phyloP scores from a whole-genome alignment of 441 rosid species.

The Populus hybrid region DNA sequence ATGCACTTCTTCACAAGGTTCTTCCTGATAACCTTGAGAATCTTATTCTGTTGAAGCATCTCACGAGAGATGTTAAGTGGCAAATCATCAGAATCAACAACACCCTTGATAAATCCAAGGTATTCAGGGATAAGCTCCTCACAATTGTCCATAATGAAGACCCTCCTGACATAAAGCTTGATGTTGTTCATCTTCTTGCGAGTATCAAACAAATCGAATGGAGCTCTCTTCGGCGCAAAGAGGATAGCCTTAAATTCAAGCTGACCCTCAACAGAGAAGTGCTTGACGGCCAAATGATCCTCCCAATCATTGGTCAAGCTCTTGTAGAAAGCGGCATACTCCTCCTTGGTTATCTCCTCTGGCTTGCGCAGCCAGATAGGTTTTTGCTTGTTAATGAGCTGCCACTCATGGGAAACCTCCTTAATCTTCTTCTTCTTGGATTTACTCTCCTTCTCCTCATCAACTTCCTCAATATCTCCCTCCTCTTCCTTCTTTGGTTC shows the following conservation, averaged over 20 bases:
- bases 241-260: slow-evolving; percentile 88
- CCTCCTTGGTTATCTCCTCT: slow-evolving; percentile 83
- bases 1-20: slow-evolving; percentile 90
- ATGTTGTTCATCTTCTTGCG: slow-evolving; percentile 88
- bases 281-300: slow-evolving; percentile 82
- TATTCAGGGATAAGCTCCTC: slow-evolving; percentile 84
- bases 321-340: slow-evolving; percentile 88
- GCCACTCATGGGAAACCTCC: slow-evolving; percentile 89
- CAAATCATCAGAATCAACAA: slow-evolving; percentile 85
- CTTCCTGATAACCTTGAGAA: slow-evolving; percentile 86
- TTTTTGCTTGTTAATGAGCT: slow-evolving; percentile 74
- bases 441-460: slow-evolving; percentile 70
- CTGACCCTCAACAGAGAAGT: slow-evolving; percentile 92
- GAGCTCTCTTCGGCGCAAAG: slow-evolving; percentile 66
- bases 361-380: slow-evolving; percentile 93
- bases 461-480: slow-evolving; percentile 72
- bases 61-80: slow-evolving; percentile 92
- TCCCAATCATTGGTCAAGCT: slow-evolving; percentile 94
- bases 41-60: slow-evolving; percentile 86
- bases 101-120: slow-evolving; percentile 79
- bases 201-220: slow-evolving; percentile 81
- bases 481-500: slow-evolving; percentile 63
- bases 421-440: slow-evolving; percentile 86
- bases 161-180: slow-evolving; percentile 83
- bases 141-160: slow-evolving; percentile 93